A percentile compares a stretch with the other conserved stretches of the same genome.
Conservation (phyloP, 768 basidiomycete species). For the Gyrodon lividus region DNA sequence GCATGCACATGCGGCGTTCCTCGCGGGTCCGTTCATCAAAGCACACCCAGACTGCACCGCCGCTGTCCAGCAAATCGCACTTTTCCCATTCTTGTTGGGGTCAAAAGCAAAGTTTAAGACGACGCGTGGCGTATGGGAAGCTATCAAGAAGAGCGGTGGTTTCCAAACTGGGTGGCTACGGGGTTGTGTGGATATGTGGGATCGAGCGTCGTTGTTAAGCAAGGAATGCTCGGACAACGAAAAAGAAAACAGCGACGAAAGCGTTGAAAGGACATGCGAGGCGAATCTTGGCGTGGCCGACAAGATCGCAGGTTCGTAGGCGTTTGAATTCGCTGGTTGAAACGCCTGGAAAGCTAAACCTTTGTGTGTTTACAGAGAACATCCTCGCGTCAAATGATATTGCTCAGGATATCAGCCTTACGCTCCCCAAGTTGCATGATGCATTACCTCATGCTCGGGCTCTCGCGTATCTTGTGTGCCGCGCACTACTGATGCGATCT, state of each 20-base stretch:
- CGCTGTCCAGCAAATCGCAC: constrained; percentile 46
- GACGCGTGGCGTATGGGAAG: constrained; percentile 67
- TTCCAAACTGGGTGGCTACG: constrained; percentile 42
- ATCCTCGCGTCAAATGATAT: constrained; percentile 53
- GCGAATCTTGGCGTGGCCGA: constrained; percentile 55
- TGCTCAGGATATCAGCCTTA: constrained; percentile 40
- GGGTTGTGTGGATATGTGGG: constrained; percentile 52
- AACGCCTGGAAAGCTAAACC: background rate
- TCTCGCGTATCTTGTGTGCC: constrained; percentile 61
- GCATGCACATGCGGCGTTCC: constrained; percentile 56
- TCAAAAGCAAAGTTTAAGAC: constrained; percentile 71
- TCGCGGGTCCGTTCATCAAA: constrained; percentile 45
- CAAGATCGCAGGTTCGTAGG: constrained; percentile 61
- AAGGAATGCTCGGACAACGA: constrained; percentile 31
- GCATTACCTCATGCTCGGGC: constrained; percentile 50
- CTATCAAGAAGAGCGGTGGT: constrained; percentile 43
- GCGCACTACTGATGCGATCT: constrained; percentile 54
- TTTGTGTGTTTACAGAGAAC: constrained; percentile 48
- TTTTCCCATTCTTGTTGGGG: constrained; percentile 76
- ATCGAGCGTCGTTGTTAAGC: constrained; percentile 25
- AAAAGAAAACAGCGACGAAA: constrained; percentile 30
- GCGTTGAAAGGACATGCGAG: constrained; percentile 44
- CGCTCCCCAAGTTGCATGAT: constrained; percentile 54
- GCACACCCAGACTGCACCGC: constrained; percentile 26
- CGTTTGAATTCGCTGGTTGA: background rate